Percentiles rank a stretch among this genome's conserved stretches.
These are phyloP conservation scores for Trichoderma sp. DNA, from an alignment of 2,329 filamentous ascomycete genomes.

Conservation along the genomic window DNA sequence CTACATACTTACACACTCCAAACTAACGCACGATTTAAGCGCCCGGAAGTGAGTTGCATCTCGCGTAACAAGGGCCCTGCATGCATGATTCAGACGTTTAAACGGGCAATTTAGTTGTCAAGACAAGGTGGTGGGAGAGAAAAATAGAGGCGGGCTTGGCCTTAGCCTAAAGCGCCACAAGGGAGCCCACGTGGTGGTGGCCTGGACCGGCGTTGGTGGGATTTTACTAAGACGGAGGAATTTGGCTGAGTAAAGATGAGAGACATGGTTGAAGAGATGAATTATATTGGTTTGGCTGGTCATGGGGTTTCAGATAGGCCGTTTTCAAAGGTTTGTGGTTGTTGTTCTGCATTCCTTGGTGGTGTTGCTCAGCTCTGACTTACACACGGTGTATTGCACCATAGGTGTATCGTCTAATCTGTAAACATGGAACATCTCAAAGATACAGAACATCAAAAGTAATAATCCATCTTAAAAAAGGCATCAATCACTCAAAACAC, in stretches of 20 bases:
- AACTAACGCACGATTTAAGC: background rate
- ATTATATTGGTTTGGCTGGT: background rate
- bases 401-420: background rate
- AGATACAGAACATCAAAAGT: background rate
- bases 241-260: background rate
- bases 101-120: background rate
- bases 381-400: background rate
- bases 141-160: background rate
- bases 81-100: background rate
- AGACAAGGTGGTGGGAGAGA: background rate
- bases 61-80: background rate
- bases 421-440: background rate
- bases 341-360: background rate
- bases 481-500: conserved; percentile 19
- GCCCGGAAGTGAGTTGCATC: background rate
- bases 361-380: background rate
- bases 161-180: background rate
- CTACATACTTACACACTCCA: background rate
- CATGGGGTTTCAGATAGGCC: background rate
- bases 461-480: background rate
- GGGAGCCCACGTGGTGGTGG: background rate
- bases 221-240: background rate
- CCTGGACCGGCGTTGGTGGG: background rate
- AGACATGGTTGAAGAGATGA: background rate
- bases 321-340: background rate